Evolutionary conservation across 257 asterid species (phyloP).

Genomic region (Jacaranda mimosifolia): DNA sequence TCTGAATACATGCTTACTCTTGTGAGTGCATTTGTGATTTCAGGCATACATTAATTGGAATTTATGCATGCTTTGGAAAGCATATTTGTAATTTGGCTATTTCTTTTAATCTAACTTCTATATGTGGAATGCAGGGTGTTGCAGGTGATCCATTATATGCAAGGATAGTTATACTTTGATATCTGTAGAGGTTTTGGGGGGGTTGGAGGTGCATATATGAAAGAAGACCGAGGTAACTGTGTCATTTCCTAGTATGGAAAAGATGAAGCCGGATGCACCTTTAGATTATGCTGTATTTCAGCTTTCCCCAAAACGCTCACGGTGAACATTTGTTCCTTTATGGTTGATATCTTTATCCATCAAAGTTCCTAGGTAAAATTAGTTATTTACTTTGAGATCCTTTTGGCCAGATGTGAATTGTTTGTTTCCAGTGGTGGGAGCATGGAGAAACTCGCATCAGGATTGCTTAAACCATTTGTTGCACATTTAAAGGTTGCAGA

Average conservation of each 20-base stretch:
- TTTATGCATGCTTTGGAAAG: not conserved
- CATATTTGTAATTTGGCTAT: slow-evolving; percentile 5
- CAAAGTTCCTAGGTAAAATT: slow-evolving; percentile 1
- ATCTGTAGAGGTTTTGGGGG: slow-evolving; percentile 18
- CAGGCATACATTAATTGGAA: not conserved
- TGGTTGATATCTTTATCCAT: slow-evolving; percentile 20
- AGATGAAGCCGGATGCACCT: slow-evolving; percentile 71
- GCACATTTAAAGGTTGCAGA: slow-evolving; percentile 78
- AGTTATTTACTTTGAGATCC: slow-evolving; percentile 27
- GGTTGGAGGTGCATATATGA: slow-evolving; percentile 44
- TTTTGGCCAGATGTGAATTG: slow-evolving; percentile 80
- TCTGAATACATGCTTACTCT: not conserved
- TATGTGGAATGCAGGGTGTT: slow-evolving; percentile 33
- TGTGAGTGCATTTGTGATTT: slow-evolving; percentile 14
- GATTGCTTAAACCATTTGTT: slow-evolving; percentile 85
- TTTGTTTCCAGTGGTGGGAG: slow-evolving; percentile 76
- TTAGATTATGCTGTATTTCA: slow-evolving; percentile 92
- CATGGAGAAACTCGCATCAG: slow-evolving; percentile 92
- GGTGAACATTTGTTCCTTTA: slow-evolving; percentile 47
- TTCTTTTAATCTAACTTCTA: not conserved
- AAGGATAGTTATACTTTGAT: not conserved
- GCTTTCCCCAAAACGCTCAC: slow-evolving; percentile 81
- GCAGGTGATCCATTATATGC: slow-evolving; percentile 21
- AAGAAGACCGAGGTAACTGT: slow-evolving; percentile 34
- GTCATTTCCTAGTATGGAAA: slow-evolving; percentile 42